Base-by-base conservation (phyloP, 1,284 basidiomycete species). In the Ceratobasidium sp. region DNA sequence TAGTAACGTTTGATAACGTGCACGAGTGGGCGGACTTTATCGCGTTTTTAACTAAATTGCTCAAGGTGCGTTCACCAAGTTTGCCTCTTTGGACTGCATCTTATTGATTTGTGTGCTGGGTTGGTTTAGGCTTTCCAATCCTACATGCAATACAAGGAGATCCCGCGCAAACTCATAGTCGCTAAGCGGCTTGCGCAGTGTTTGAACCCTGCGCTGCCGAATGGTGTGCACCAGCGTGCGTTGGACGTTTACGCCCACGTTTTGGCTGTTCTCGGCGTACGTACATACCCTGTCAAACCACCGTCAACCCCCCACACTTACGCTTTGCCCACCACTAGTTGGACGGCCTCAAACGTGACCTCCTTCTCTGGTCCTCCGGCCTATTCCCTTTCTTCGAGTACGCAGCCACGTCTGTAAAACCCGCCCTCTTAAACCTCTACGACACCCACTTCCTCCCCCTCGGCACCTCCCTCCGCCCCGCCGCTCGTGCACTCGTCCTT, bases 21-120 rank as follows among this genome's bases (percentile, higher is more conserved):
- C 95, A 97, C 76, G 98, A 99, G 85, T 99, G 98, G 98, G 97
- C 98, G 75, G 98, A 99, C 85, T 99, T 97, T 82, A 99, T 99
- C 81, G 93, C 97, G 54, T 99, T 99, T 84, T 85, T 99, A 80
- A 97, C 96, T 79, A 92, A 97, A 77, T 84, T 99, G 75, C 90
- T 98, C 78, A 99, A 99, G 89, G 96, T 93, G 79, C 75, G 86
- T 82, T 51, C 44, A 45, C 31, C n/a, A 24, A 33, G 11, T 33
- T 17, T 24, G 33, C 15, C 24, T 60, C 57, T 44, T 11, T 11
- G n/a, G 29, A 11, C 19, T n/a, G n/a, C n/a, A n/a, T 15, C 44
- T 44, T 44, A 33, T 36, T 63, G 7, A 41, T 53, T 24, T 51
- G 6, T 54, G 1, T 50, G 41, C 19, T n/a, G 17, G n/a, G 48